Evolutionary conservation across 106 monocot species (phyloP).

Genomic region (Chionographis japonica): DNA sequence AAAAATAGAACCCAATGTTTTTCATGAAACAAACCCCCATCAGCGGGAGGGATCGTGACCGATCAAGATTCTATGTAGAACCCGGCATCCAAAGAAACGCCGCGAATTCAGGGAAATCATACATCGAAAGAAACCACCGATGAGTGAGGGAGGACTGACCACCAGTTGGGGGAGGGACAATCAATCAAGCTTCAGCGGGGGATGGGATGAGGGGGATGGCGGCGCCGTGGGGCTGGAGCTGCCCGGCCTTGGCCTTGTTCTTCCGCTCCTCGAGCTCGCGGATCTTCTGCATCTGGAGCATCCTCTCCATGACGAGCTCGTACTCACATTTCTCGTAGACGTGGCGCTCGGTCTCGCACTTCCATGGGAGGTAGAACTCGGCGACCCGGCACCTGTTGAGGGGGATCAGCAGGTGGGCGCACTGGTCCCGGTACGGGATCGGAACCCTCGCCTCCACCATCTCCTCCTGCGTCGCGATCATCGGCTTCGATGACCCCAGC

Average conservation of each 20-base stretch:
- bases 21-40: no score
- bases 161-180: no score
- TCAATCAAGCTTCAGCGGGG: constrained; percentile 50
- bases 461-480: constrained; percentile 89
- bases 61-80: no score
- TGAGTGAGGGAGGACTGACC: no score
- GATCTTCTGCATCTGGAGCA: constrained; percentile 99
- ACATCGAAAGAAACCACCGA: no score
- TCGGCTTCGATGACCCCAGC: constrained; percentile 93
- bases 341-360: constrained; percentile 91
- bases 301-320: constrained; percentile 99
- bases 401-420: constrained; percentile 98
- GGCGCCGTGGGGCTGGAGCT: constrained; percentile 11
- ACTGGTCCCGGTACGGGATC: constrained; percentile 85
- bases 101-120: no score
- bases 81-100: no score
- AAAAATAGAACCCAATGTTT: no score
- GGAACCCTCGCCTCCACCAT: constrained; percentile 78
- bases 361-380: constrained; percentile 96
- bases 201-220: constrained; percentile 62
- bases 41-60: no score
- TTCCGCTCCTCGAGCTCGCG: constrained; percentile 57
- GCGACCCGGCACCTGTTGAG: constrained; percentile 90
- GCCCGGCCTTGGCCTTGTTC: constrained; percentile 21
- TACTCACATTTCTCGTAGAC: constrained; percentile 98